Base-by-base conservation (phyloP, 2,329 filamentous ascomycete genomes). In the Colletotrichum euphorbiae region DNA sequence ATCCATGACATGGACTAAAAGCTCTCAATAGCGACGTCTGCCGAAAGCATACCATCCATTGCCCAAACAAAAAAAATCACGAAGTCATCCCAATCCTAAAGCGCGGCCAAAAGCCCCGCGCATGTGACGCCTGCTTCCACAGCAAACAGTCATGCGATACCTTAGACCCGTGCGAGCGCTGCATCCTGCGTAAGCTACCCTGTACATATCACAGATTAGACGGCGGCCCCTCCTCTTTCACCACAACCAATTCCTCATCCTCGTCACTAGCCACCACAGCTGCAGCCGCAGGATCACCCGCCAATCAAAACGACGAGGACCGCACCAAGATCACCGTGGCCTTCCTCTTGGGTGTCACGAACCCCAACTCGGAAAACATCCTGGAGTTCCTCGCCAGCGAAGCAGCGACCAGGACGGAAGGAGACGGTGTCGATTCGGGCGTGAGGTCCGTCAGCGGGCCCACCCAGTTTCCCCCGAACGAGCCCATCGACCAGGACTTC, bases 141-240 rank as follows among this genome's bases (percentile, higher is more conserved):
- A 74, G 74, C 69, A 76, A 76, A 36, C 69, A 74, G 12, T 72
- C 73, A 17, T 77, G 75, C 62, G 74, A 77, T 55, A 74, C 70
- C 4, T 64, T 54, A 2, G 52, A 69, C 3, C 74, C 74, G 0
- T 77, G 76, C 55, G 59, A 68, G 3, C 69, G 76, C 24, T 77
- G 75, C 54, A 50, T 64, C 5, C 55, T 71, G 3, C 72, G 74
- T 3, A 60, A 66, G 4, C 5, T 74, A 5, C 2, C 46, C 3
- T 75, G 74, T 68, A 73, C 64, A 19, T 74, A 73, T 52, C 46
- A 65, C 17, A 62, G 72, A 40, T 50, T 69, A 1, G 43, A 50
- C 21, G 50, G 24, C 13, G 38, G 38, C 40, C 36, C 51, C n/a
- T 46, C 6, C 4, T 28, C 28, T 28, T 28, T 38, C 6, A 33